Base-by-base conservation (phyloP, 2,329 filamentous ascomycete genomes). In the Colletotrichum sp. region DNA sequence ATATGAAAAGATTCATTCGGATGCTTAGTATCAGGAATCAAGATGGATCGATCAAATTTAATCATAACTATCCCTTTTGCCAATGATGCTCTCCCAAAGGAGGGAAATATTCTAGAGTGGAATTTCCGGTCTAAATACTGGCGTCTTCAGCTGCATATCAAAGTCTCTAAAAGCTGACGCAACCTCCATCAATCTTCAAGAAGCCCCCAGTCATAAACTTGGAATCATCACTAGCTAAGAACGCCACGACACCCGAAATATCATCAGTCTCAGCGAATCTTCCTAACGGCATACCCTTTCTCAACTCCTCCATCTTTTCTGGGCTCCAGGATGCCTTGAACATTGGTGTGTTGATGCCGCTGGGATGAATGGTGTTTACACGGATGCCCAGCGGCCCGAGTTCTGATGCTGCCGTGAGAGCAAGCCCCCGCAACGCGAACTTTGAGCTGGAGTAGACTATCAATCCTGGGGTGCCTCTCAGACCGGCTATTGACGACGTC, bases 31-130 rank as follows among this genome's bases (percentile, higher is more conserved):
- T 12, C 6, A 21, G 12, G 9, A 21, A 7, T 49, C 5, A 52
- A 52, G 10, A 52, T 3, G 6, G 2, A 52, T n/a, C 4, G n/a
- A 13, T 4, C 3, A 4, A 18, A 18, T 21, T 1, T 0, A 21
- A 52, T 21, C 10, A 13, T 13, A 2, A 52, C 4, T 8, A 5
- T 52, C 6, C 4, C 10, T 21, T 49, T 2, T 13, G 4, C 10
- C 1, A 21, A 3, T 21, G 5, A 49, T 49, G 5, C n/a, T 21
- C 10, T 21, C 18, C 12, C 1, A 13, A 21, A 13, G 3, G 12
- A 12, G 18, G 9, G 5, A 49, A 28, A 28, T 28, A 28, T 28
- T 28, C 26, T 28, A 28, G 26, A 28, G 26, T 28, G 26, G 26
- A 28, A 28, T 28, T 28, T 28, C 26, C 7, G 26, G 26, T 28